Evolutionary conservation across 805 yeast genomes (phyloP).

Genomic region (Starmerella stellata): DNA sequence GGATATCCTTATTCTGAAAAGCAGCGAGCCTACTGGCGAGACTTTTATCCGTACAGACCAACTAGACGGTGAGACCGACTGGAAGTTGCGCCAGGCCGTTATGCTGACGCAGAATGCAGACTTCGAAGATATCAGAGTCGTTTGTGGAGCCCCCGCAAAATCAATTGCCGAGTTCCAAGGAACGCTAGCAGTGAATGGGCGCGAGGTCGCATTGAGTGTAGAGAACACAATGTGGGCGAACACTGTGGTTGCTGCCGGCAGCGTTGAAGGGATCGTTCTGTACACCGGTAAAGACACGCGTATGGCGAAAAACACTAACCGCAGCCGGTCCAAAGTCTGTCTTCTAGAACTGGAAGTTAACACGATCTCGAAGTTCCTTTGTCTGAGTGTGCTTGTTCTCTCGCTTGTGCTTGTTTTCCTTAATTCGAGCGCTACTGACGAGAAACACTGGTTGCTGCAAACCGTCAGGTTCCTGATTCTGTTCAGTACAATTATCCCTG

Average conservation of each 20-base stretch:
- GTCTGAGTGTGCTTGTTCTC: constrained; percentile 66
- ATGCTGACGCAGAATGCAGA: constrained; percentile 44
- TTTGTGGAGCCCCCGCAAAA: constrained; percentile 67
- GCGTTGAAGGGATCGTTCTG: constrained; percentile 69
- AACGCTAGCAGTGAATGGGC: constrained; percentile 41
- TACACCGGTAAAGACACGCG: constrained; percentile 90
- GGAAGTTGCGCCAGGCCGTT: constrained; percentile 79
- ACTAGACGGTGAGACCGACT: constrained; percentile 96
- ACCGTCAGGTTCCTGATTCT: constrained; percentile 77
- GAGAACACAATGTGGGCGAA: constrained; percentile 98
- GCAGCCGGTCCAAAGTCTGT: constrained; percentile 74
- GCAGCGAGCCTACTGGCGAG: constrained; percentile 68
- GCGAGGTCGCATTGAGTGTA: constrained; percentile 39
- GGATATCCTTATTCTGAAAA: constrained; percentile 67
- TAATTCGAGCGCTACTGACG: constrained; percentile 42
- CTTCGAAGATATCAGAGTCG: constrained; percentile 32
- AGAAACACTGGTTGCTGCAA: constrained; percentile 59
- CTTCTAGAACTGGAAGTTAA: constrained; percentile 81
- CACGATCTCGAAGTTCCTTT: constrained; percentile 66
- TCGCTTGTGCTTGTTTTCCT: constrained; percentile 62
- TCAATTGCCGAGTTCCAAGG: constrained; percentile 72
- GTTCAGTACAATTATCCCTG: constrained; percentile 92
- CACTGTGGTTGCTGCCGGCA: constrained; percentile 88
- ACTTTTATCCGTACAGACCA: constrained; percentile 92
- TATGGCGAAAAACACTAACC: constrained; percentile 83